Percentiles rank a stretch among this genome's conserved stretches.
Conservation (phyloP, 306 rosid genomes). For the Alnus glutinosa region DNA sequence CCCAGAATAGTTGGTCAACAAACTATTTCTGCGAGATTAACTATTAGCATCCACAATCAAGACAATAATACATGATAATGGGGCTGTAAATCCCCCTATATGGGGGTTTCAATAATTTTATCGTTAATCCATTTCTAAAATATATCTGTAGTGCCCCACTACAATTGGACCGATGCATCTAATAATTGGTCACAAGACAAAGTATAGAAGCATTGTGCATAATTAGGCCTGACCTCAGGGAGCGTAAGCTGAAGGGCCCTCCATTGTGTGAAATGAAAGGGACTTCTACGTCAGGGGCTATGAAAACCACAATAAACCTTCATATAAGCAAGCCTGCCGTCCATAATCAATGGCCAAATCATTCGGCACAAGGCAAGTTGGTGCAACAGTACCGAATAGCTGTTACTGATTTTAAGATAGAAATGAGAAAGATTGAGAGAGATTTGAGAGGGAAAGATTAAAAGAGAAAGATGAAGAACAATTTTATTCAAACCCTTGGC, state of each 20-base stretch:
- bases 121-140: neutral
- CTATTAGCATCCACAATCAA: neutral
- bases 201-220: neutral
- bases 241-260: no score
- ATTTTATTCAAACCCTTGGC: no score
- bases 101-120: neutral
- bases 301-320: no score
- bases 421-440: no score
- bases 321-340: neutral
- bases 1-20: conserved; percentile 1
- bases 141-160: neutral
- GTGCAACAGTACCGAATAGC: no score
- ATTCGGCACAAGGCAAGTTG: neutral
- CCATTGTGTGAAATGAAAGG: neutral
- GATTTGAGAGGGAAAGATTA: no score
- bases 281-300: neutral
- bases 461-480: no score
- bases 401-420: no score
- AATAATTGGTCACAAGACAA: neutral
- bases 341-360: neutral
- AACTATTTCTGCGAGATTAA: neutral
- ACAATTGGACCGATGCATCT: neutral
- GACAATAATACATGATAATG: neutral
- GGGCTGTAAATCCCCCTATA: neutral
- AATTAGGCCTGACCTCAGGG: conserved; percentile 1